Base-by-base conservation (phyloP, 2,329 filamentous ascomycete genomes). In the Fusarium nisikadoi region DNA sequence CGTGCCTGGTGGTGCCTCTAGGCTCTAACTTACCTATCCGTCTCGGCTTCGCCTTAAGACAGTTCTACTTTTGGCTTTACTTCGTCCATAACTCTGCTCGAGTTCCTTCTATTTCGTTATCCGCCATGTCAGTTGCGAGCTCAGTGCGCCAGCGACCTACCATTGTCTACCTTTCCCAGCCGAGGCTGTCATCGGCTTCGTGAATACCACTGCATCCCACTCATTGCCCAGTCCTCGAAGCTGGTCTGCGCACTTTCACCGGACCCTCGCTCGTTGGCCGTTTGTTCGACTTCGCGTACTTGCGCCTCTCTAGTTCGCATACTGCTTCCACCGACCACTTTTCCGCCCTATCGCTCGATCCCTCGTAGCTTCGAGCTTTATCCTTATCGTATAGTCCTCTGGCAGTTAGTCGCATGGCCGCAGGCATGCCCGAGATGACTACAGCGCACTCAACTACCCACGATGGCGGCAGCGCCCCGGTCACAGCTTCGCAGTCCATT, bases 101-200 rank as follows among this genome's bases (percentile, higher is more conserved):
- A 59, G 41, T 57, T 47, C 47, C 54, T 56, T 43, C 27, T 65
- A 53, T 29, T 63, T 66, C 46, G 55, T 52, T 70, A 41, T 76
- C 57, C 71, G 74, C 66, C 76, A 77, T 77, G 76, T 77, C 57
- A 73, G 68, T 67, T 73, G 76, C 66, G 69, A 73, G 62, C 63
- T 67, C 67, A 65, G 71, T 73, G 69, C 74, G 64, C 66, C 74
- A 72, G 71, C 74, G 70, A 77, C 70, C 75, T 65, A 71, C 62
- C 49, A 72, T 64, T 75, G 60, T 57, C 73, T 72, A 65, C 56
- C 60, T 65, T 59, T 60, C 52, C 35, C 61, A 69, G 62, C 73
- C 68, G 70, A 74, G 75, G 72, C 64, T 70, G 49, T 68, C 70
- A 42, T 68, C 59, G 50, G 54, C 61, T 69, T 69, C 65, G 56